Evolutionary conservation across 257 asterid genomes (phyloP).

Genomic region (Linaria vulgaris): DNA sequence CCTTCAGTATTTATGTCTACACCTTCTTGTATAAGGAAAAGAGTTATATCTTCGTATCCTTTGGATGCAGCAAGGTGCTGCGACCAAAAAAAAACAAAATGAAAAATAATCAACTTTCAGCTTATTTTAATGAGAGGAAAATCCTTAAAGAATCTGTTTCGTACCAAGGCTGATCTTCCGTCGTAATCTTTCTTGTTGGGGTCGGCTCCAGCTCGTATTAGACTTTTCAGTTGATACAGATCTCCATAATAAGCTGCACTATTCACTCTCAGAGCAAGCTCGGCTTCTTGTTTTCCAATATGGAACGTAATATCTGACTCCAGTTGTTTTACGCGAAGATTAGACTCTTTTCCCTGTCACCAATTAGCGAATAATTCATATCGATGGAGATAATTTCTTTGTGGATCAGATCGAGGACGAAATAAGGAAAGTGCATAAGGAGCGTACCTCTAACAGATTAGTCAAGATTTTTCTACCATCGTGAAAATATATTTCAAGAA

Average conservation of each 20-base stretch:
- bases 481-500: constrained; percentile 81
- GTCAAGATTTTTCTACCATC: constrained; percentile 81
- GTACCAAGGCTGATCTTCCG: constrained; percentile 85
- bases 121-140: neutral
- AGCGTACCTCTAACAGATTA: constrained; percentile 76
- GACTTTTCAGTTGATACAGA: constrained; percentile 65
- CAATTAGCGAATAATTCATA: neutral
- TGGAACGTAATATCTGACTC: constrained; percentile 75
- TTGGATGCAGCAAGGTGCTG: constrained; percentile 96
- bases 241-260: constrained; percentile 83
- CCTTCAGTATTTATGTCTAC: constrained; percentile 65
- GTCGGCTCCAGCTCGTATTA: constrained; percentile 90
- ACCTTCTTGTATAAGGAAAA: constrained; percentile 68
- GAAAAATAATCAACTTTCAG: neutral
- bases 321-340: constrained; percentile 65
- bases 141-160: constrained; percentile 7
- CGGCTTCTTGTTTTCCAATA: constrained; percentile 82
- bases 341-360: constrained; percentile 68
- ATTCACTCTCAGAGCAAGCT: constrained; percentile 84
- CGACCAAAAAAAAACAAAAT: neutral
- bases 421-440: neutral
- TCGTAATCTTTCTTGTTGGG: constrained; percentile 81
- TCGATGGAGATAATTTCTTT: neutral
- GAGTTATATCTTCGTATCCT: constrained; percentile 73
- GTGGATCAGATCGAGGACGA: neutral